These are phyloP conservation scores for Coriaria nepalensis DNA, from an alignment of 306 rosid species.

Conservation along the genomic window DNA sequence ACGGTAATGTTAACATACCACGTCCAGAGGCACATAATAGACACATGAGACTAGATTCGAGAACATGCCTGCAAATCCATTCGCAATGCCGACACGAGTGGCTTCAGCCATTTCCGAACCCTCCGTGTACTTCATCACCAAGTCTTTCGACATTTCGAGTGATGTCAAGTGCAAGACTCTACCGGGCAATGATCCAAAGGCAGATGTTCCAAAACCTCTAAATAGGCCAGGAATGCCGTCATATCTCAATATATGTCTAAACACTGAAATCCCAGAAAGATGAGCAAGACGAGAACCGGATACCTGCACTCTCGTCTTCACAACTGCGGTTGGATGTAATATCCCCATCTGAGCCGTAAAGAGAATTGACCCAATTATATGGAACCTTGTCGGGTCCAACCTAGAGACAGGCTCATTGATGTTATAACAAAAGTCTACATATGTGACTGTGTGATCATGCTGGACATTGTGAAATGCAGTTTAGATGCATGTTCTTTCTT, in stretches of 20 bases:
- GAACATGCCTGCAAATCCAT: constrained; percentile 65
- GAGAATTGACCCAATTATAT: constrained; percentile 55
- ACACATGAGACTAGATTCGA: constrained; percentile 59
- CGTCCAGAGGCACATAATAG: constrained; percentile 80
- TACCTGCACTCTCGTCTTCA: constrained; percentile 84
- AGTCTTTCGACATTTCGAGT: constrained; percentile 63
- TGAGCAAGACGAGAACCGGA: constrained; percentile 37
- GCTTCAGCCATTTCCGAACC: constrained; percentile 39
- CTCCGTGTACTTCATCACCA: constrained; percentile 44
- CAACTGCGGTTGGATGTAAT: constrained; percentile 68
- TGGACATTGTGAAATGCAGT: background rate
- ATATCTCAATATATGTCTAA: constrained; percentile 34
- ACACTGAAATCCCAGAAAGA: constrained; percentile 37
- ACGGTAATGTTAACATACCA: constrained; percentile 29
- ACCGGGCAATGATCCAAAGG: constrained; percentile 76
- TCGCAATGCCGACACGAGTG: constrained; percentile 54
- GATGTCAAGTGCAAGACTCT: constrained; percentile 65
- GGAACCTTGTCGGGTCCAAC: constrained; percentile 79
- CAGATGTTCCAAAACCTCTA: constrained; percentile 79
- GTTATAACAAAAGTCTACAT: constrained; percentile 8
- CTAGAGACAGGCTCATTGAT: constrained; percentile 21
- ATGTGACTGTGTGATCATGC: background rate
- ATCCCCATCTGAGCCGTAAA: constrained; percentile 64
- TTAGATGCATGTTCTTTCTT: too few relatives aligned
- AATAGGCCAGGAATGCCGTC: constrained; percentile 66